Base-by-base conservation (phyloP, 2,329 filamentous ascomycete genomes). In the Talaromyces rugulosus region DNA sequence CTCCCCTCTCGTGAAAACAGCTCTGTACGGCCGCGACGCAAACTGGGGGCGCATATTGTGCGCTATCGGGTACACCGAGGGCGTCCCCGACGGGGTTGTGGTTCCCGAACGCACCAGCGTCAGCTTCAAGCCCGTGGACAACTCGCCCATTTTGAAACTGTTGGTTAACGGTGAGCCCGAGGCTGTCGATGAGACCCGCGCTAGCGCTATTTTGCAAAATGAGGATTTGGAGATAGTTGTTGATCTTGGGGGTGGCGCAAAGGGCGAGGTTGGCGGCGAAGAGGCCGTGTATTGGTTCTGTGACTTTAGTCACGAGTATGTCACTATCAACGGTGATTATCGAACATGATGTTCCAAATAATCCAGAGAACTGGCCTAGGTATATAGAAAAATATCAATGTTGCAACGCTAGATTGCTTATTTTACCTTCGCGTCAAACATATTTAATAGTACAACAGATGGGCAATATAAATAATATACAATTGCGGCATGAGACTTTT, bases 41-140 rank as follows among this genome's bases (percentile, higher is more conserved):
- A 99, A 99, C 81, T 99, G 95, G 95, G 95, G 95, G 36, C 92
- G 95, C 60, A 96, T 99, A 65, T 84, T 98, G 31, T 98, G 95
- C 75, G 94, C 95, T 0, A 92, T 93, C 4, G 95, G 95, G 3
- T 98, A 98, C 74, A 81, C 85, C 0, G 82, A 83, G 63, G 76
- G 76, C 68, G 75, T 83, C 69, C 77, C 59, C 36, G 67, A 71
- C 1, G 76, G 74, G 0, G 76, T 76, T 9, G 78, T 88, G 23
- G 74, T 83, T 1, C 85, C 85, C 1, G 75, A 80, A 56, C 78
- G 80, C 54, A 88, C 85, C 7, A 85, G 81, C 65, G 85, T 88
- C 6, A 83, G 81, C 67, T 88, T 89, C 72, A 77, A 86, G 8
- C 86, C 86, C 1, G 76, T 80, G 0, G 83, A 86, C 66, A 85